phyloP scores from a whole-genome alignment of 2,329 filamentous ascomycete genomes.

The Metarhizium brunneum region DNA sequence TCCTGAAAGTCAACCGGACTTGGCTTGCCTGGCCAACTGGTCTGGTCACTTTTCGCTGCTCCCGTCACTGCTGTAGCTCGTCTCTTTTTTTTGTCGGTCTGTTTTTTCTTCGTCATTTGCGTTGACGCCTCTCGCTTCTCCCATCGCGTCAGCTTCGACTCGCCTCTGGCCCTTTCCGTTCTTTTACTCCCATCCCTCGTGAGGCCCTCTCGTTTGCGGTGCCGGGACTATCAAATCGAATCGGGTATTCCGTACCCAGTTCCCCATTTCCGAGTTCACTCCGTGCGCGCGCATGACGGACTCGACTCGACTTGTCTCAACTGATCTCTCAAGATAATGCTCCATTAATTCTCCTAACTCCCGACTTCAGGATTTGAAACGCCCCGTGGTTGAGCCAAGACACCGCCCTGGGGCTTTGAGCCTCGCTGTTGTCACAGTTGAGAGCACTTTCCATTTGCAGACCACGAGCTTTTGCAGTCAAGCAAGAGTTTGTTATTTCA shows the following conservation, averaged over 20 bases:
- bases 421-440: not conserved
- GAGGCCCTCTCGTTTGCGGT: not conserved
- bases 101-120: no score
- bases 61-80: not conserved
- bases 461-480: not conserved
- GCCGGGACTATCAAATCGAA: not conserved
- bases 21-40: no score
- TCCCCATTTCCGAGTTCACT: no score
- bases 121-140: not conserved
- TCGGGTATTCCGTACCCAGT: no score
- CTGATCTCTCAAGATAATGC: no score
- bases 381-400: not conserved
- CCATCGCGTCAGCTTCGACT: not conserved
- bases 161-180: conserved; percentile 5
- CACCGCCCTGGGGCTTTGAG: not conserved
- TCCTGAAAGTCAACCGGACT: no score
- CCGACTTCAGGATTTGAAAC: not conserved
- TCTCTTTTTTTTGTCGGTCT: not conserved
- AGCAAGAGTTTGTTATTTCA: not conserved
- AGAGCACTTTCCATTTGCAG: not conserved
- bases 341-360: not conserved
- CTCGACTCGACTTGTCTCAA: no score
- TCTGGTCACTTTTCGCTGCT: no score
- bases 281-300: no score
- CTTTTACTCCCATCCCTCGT: not conserved